Conservation (phyloP, 345 rosid species). For the Pistacia atlantica region DNA sequence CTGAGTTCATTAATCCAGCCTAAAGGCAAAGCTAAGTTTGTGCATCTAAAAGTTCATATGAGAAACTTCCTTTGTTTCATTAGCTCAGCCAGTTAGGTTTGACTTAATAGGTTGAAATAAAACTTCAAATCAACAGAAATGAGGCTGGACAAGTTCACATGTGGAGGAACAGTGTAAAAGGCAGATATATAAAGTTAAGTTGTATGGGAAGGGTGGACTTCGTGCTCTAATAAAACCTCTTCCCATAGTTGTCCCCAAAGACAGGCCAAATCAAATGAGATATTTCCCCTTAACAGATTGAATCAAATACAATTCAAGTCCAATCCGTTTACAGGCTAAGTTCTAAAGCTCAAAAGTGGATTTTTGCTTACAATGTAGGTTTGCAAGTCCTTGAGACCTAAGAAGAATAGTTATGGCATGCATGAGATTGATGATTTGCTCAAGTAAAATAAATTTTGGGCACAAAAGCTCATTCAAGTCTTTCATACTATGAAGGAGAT, state of each 20-base stretch:
- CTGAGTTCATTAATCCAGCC: background rate
- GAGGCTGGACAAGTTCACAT: background rate
- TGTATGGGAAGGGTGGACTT: background rate
- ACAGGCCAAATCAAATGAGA: background rate
- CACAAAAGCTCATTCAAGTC: background rate
- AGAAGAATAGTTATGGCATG: background rate
- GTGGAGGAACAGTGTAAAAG: background rate
- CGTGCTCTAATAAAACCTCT: background rate
- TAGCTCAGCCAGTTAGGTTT: background rate
- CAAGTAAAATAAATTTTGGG: background rate
- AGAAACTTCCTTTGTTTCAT: background rate
- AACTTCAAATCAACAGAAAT: background rate
- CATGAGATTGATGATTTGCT: background rate
- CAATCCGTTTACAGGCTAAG: background rate
- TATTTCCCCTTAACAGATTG: background rate
- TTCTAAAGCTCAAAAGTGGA: background rate
- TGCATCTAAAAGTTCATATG: background rate
- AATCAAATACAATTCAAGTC: too few species aligned
- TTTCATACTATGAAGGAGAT: background rate
- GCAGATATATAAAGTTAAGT: background rate
- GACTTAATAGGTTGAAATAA: background rate
- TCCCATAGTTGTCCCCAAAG: background rate
- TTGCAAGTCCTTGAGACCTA: background rate
- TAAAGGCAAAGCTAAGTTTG: background rate
- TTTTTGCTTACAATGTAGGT: background rate